Base-by-base conservation (phyloP, 2,329 filamentous ascomycete species). In the Neopestalotiopsis rosae region DNA sequence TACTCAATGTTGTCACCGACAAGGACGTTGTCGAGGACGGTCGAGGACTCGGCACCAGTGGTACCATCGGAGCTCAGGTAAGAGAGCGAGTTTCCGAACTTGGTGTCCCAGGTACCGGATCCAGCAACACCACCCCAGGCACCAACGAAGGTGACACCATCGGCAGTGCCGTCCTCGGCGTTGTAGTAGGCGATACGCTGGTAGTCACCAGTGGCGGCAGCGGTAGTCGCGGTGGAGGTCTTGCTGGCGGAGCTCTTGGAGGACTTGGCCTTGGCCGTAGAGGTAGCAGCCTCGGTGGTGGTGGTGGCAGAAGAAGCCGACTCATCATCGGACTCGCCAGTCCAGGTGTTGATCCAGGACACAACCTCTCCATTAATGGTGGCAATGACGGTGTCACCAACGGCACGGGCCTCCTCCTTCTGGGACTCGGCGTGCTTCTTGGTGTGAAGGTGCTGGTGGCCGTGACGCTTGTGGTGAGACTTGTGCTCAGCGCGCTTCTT, bases 261-360 rank as follows among this genome's bases (percentile, higher is more conserved):
- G n/a, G 69, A 63, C 24, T 67, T 52, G 66, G 69, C 65, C 65
- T 67, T 70, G 56, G 62, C 68, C 7, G 71, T 38, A 59, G 71
- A 66, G 6, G 62, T 62, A 10, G 69, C 66, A 34, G 71, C 62
- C 20, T 61, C 69, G 10, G 70, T 65, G 30, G 69, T 42, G 38
- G 71, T 67, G 28, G 69, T 71, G 9, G 72, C 70, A 17, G 72
- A 52, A 9, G 72, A 65, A 4, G 72, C 67, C 20, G 71, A 69
- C 66, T 73, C 68, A 32, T 70, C 69, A 5, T 59, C 71, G 68
- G 72, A 67, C 49, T 68, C 71, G 58, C 84, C 86, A 56, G 79
- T 81, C 67, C 83, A 90, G 71, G 84, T 80, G 79, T 91, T 91
- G 67, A 80, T 77, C 89, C 89, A 92, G 9, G 86, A 86, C 32